A percentile compares a stretch with the other conserved stretches of the same genome.
Conservation (phyloP, 352 stramenopile genomes). For the Globisporangium carolinianum region DNA sequence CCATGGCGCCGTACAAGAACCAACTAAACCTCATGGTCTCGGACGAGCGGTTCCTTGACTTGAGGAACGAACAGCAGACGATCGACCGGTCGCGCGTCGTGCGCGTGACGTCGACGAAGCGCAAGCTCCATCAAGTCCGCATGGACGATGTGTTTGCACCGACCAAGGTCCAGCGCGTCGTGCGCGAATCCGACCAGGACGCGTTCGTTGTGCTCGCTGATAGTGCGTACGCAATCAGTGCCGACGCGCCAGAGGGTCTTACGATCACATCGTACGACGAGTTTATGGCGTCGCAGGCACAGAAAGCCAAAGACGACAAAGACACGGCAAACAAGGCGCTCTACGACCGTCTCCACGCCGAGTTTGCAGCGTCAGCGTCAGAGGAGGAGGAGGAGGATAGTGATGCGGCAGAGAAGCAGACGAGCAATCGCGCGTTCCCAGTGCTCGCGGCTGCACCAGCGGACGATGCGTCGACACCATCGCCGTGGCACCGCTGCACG, state of each 20-base stretch:
- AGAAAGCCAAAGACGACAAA: slow-evolving; percentile 21
- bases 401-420: no score
- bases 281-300: slow-evolving; percentile 26
- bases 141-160: slow-evolving; percentile 62
- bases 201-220: slow-evolving; percentile 46
- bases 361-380: slow-evolving; percentile 7
- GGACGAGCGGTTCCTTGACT: slow-evolving; percentile 52
- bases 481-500: slow-evolving; percentile 45
- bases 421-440: slow-evolving; percentile 1
- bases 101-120: slow-evolving; percentile 56
- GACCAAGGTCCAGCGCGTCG: slow-evolving; percentile 56
- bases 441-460: slow-evolving; percentile 15
- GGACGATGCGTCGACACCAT: no score
- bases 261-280: slow-evolving; percentile 49
- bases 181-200: slow-evolving; percentile 55
- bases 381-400: neutral
- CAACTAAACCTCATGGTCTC: slow-evolving; percentile 79
- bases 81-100: slow-evolving; percentile 65
- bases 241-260: slow-evolving; percentile 31
- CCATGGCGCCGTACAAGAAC: slow-evolving; percentile 58
- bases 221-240: slow-evolving; percentile 18
- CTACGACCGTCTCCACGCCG: slow-evolving; percentile 18
- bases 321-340: slow-evolving; percentile 24
- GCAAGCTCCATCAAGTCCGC: slow-evolving; percentile 49
- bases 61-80: slow-evolving; percentile 41